Percentiles rank a stretch among this genome's conserved stretches.
Conservation (phyloP, 768 basidiomycete species). For the Gloeopeniophorella convolvens region DNA sequence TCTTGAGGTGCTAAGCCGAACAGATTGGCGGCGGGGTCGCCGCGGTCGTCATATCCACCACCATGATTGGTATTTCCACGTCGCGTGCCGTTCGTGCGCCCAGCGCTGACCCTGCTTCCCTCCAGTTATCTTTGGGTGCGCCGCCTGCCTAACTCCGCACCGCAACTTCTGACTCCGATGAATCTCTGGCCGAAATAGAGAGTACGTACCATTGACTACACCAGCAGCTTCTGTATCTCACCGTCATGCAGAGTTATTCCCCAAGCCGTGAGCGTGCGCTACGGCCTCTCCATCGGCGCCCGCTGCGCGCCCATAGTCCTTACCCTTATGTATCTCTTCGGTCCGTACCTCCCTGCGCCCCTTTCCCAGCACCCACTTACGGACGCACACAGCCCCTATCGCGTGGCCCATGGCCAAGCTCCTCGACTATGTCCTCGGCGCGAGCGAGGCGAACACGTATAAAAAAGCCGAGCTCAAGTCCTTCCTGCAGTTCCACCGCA, state of each 20-base stretch:
- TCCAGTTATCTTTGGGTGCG: conserved; percentile 77
- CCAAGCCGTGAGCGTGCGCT: conserved; percentile 68
- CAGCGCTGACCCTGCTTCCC: not conserved
- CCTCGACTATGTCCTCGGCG: conserved; percentile 76
- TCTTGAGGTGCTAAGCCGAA: not conserved
- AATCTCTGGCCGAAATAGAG: conserved; percentile 2
- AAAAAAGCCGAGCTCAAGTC: conserved; percentile 65
- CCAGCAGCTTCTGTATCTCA: not conserved
- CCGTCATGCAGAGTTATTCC: conserved; percentile 45
- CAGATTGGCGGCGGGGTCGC: conserved; percentile 64
- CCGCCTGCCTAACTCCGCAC: conserved; percentile 8
- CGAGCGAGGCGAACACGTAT: conserved; percentile 65
- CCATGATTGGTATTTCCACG: conserved; percentile 49
- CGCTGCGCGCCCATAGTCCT: conserved; percentile 45
- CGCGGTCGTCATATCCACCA: conserved; percentile 73
- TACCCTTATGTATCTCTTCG: conserved; percentile 43
- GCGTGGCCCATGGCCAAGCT: conserved; percentile 60
- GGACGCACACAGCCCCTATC: conserved; percentile 36
- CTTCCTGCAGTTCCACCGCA: conserved; percentile 70
- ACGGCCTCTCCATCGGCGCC: conserved; percentile 52
- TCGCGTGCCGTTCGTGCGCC: not conserved
- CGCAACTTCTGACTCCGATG: not conserved
- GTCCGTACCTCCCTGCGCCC: conserved; percentile 23
- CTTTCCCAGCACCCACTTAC: not conserved
- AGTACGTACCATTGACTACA: not conserved